These are phyloP conservation scores for Bipolaris gigantea DNA, from an alignment of 2,329 filamentous ascomycete genomes.

Conservation along the genomic window DNA sequence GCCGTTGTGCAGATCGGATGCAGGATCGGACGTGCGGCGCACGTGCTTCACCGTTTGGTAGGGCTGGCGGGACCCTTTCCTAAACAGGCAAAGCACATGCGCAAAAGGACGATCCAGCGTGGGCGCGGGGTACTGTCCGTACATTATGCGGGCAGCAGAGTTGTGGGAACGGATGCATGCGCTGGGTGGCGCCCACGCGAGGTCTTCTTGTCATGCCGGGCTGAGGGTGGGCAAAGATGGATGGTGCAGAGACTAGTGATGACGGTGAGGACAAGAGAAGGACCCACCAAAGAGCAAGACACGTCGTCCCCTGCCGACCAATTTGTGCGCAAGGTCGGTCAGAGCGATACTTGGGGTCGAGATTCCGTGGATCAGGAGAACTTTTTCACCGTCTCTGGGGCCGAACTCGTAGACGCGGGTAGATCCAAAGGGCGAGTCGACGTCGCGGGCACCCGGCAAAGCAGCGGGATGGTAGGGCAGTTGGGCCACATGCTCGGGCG, in stretches of 20 bases:
- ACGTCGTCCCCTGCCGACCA: constrained; percentile 68
- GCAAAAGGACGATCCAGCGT: constrained; percentile 5
- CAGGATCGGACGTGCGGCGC: constrained; percentile 1
- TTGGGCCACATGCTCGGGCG: constrained; percentile 26
- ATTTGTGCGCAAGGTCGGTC: constrained; percentile 64
- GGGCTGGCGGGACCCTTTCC: constrained; percentile 11
- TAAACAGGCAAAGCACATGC: constrained; percentile 5
- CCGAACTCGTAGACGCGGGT: constrained; percentile 82
- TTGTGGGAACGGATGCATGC: neutral
- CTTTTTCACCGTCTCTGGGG: constrained; percentile 68
- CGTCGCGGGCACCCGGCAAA: constrained; percentile 69
- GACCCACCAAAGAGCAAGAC: constrained; percentile 74
- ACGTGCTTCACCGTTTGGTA: constrained; percentile 14
- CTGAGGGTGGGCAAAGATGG: neutral
- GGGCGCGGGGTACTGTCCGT: constrained; percentile 6
- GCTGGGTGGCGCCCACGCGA: neutral
- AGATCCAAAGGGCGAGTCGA: constrained; percentile 69
- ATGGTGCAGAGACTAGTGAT: constrained; percentile 1
- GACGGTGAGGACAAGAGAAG: constrained; percentile 7
- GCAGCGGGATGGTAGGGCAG: constrained; percentile 68
- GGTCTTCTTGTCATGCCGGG: neutral
- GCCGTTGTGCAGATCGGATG: constrained; percentile 1
- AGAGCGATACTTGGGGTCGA: constrained; percentile 75
- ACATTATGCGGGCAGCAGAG: neutral
- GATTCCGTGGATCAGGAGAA: constrained; percentile 79